Percentiles rank a stretch among this genome's conserved stretches.
These are phyloP conservation scores for Hylodesmum podocarpum DNA, from an alignment of 306 rosid genomes.

Conservation along the genomic window DNA sequence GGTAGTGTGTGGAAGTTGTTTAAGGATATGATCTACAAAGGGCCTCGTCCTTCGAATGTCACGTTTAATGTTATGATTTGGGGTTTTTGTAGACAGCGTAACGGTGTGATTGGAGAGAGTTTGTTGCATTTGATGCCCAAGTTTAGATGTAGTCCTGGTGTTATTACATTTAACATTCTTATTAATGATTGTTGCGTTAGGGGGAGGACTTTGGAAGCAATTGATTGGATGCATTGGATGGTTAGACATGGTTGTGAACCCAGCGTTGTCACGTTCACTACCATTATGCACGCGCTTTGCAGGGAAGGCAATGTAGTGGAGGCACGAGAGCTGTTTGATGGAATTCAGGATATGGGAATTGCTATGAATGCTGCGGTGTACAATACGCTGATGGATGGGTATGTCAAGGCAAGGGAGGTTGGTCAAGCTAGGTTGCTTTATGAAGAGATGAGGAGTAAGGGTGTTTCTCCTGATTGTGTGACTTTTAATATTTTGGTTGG, in stretches of 20 bases:
- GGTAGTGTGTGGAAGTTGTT: slow-evolving; percentile 74
- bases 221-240: slow-evolving; percentile 58
- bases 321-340: slow-evolving; percentile 59
- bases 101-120: slow-evolving; percentile 50
- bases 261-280: slow-evolving; percentile 45
- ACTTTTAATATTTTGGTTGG: slow-evolving; percentile 74
- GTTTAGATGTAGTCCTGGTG: slow-evolving; percentile 55
- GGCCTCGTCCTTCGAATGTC: slow-evolving; percentile 51
- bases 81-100: slow-evolving; percentile 69
- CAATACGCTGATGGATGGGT: slow-evolving; percentile 70
- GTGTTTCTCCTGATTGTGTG: slow-evolving; percentile 60
- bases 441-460: slow-evolving; percentile 64
- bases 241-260: slow-evolving; percentile 52
- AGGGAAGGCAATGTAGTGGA: slow-evolving; percentile 66
- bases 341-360: slow-evolving; percentile 43
- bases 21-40: slow-evolving; percentile 46
- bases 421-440: slow-evolving; percentile 62
- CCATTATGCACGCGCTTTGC: slow-evolving; percentile 60
- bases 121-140: slow-evolving; percentile 65
- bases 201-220: slow-evolving; percentile 52
- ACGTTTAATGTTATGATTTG: slow-evolving; percentile 47
- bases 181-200: slow-evolving; percentile 50
- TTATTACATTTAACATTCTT: slow-evolving; percentile 51
- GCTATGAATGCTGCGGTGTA: slow-evolving; percentile 39
- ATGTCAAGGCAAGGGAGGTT: slow-evolving; percentile 74